These are phyloP conservation scores for Recurvomyces mirabilis DNA, from an alignment of 495 filamentous ascomycete genomes.

Conservation along the genomic window DNA sequence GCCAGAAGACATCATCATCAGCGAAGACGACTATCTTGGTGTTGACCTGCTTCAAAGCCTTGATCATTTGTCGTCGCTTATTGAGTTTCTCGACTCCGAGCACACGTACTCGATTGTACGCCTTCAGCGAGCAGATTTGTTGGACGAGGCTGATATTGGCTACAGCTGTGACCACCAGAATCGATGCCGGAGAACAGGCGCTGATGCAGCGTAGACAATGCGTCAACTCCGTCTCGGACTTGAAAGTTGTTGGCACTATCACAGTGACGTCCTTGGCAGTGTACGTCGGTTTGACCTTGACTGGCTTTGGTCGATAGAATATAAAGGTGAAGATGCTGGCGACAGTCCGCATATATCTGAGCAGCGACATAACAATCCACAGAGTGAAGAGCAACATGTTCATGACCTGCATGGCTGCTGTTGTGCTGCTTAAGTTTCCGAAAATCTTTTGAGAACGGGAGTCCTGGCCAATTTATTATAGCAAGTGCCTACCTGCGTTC, in stretches of 20 bases:
- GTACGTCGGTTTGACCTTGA: slow-evolving; percentile 7
- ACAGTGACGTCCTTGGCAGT: slow-evolving; percentile 11
- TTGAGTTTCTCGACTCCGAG: slow-evolving; percentile 13
- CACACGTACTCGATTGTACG: slow-evolving; percentile 1
- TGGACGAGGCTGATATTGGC: slow-evolving; percentile 2
- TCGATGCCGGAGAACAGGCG: slow-evolving; percentile 3
- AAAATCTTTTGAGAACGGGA: too few species aligned
- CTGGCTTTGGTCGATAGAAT: slow-evolving; percentile 7
- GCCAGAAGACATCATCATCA: slow-evolving; percentile 24
- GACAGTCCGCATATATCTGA: slow-evolving; percentile 13
- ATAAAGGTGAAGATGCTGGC: slow-evolving; percentile 10
- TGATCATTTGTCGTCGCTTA: slow-evolving; percentile 17
- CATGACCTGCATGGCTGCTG: too few species aligned
- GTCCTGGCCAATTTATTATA: too few species aligned
- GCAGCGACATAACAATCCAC: slow-evolving; percentile 1
- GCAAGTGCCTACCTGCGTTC: too few species aligned
- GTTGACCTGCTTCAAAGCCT: slow-evolving; percentile 12
- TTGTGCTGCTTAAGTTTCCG: too few species aligned
- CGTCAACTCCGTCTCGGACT: slow-evolving; percentile 5
- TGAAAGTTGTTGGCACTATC: slow-evolving; percentile 17
- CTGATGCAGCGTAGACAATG: slow-evolving; percentile 4
- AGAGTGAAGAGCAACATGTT: neutral
- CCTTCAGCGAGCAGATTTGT: neutral
- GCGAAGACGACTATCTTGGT: slow-evolving; percentile 19
- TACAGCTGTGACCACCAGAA: slow-evolving; percentile 10